Base-by-base conservation (phyloP, 2,329 filamentous ascomycete species). In the Myriosclerotinia curreyana region DNA sequence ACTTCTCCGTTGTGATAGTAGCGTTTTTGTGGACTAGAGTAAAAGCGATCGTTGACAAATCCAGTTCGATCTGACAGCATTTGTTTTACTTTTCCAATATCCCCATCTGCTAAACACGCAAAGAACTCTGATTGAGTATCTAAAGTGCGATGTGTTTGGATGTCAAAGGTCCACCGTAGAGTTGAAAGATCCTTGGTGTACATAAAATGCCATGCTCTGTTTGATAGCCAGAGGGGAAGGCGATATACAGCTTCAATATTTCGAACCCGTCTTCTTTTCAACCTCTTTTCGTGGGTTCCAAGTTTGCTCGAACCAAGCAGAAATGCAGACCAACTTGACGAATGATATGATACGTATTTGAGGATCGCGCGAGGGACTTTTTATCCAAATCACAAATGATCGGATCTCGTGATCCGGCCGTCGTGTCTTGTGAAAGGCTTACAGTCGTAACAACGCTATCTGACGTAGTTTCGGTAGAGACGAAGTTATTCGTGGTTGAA, bases 301-400 rank as follows among this genome's bases (percentile, higher is more conserved):
- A 64, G 63, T 15, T 64, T 22, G 14, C 66, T 42, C 7, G 38
- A 60, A 14, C 64, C 67, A 14, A 66, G 20, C 7, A 66, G 15
- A 42, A 42, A 63, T 12, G 15, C 22, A 15, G 62, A 28, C 65
- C 61, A 65, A 17, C 59, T 31, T n/a, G 15, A 12, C 38, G 25
- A 55, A 65, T 17, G 22, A 48, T 12, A 65, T 17, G 22, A 48
- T 12, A 61, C 42, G n/a, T 64, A 56, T 44, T 17, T 44, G 17
- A 44, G 42, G 5, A 20, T n/a, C 20, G 5, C 3, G 17, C 42
- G 20, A 62, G 58, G 5, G 51, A 20, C 31, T 48, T 8, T 48
- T 48, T 20, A 15, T 2, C 44, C 7, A 14, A 8, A 38, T 38
- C 9, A 38, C 36, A 38, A 7, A 38, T 9, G 7, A 48, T 8